Percentiles rank a stretch among this genome's conserved stretches.
These are phyloP conservation scores for Neurospora crassa DNA, from an alignment of 2,329 filamentous ascomycete genomes.

Conservation along the genomic window DNA sequence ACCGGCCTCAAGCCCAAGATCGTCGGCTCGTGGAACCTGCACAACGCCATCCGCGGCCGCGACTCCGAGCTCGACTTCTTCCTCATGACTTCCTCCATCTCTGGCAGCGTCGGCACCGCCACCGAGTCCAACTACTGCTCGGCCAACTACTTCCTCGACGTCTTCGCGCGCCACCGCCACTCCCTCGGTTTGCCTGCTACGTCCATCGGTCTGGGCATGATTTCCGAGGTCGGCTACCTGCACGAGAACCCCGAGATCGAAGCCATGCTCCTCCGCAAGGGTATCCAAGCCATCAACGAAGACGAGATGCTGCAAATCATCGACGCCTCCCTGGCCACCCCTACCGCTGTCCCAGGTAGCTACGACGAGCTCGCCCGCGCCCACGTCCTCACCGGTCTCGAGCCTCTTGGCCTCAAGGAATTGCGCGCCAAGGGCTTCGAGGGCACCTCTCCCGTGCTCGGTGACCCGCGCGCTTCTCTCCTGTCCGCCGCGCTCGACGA, in stretches of 20 bases:
- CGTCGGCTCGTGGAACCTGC: conserved; percentile 6
- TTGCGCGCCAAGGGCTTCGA: background rate
- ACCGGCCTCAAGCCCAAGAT: conserved; percentile 6
- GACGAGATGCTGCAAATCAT: conserved; percentile 21
- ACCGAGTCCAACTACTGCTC: conserved; percentile 6
- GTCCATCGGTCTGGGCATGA: background rate
- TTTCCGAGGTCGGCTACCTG: background rate
- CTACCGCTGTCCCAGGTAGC: background rate
- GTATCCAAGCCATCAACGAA: conserved; percentile 25
- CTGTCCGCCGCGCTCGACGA: background rate
- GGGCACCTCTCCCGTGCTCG: background rate
- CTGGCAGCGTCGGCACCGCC: conserved; percentile 2
- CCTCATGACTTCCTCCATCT: conserved; percentile 5
- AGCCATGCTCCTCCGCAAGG: conserved; percentile 24
- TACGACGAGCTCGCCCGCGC: background rate
- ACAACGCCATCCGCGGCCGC: background rate
- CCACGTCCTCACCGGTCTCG: background rate
- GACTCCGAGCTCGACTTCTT: conserved; percentile 7
- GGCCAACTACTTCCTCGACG: conserved; percentile 7
- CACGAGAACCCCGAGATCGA: conserved; percentile 20
- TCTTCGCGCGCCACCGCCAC: conserved; percentile 1
- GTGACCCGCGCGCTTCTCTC: background rate
- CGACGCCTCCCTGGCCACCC: conserved; percentile 9
- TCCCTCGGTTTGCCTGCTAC: conserved; percentile 3
- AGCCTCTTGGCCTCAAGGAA: background rate